Percentiles rank a stretch among this genome's conserved stretches.
phyloP scores from a whole-genome alignment of 2,329 filamentous ascomycete species.

The Aureobasidium melanogenum region DNA sequence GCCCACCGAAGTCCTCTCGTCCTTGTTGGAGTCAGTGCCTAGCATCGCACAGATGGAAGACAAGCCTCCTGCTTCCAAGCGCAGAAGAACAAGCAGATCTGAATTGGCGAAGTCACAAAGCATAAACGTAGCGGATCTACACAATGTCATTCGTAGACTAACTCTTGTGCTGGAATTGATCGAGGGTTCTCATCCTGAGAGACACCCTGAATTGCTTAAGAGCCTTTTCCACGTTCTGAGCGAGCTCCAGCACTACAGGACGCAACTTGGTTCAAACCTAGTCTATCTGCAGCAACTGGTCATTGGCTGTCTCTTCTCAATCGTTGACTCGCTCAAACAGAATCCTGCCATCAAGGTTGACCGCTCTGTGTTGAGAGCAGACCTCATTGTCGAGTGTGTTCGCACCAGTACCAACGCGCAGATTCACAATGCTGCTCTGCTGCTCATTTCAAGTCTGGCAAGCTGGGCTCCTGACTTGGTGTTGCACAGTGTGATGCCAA shows the following conservation, averaged over 20 bases:
- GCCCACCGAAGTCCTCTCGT: slow-evolving; percentile 60
- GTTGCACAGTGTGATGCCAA: slow-evolving; percentile 95
- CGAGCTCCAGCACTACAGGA: slow-evolving; percentile 76
- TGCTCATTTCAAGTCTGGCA: slow-evolving; percentile 80
- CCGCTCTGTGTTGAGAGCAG: slow-evolving; percentile 70
- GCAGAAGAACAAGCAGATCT: slow-evolving; percentile 67
- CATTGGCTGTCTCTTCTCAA: slow-evolving; percentile 70
- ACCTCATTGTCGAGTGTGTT: slow-evolving; percentile 88
- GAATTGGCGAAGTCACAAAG: slow-evolving; percentile 54
- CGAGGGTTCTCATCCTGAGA: slow-evolving; percentile 66
- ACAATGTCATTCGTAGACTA: slow-evolving; percentile 61
- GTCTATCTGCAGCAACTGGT: slow-evolving; percentile 84
- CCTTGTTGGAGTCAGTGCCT: slow-evolving; percentile 66
- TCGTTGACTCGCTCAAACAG: slow-evolving; percentile 60
- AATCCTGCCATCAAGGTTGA: slow-evolving; percentile 48
- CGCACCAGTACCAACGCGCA: slow-evolving; percentile 85
- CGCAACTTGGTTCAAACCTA: slow-evolving; percentile 73
- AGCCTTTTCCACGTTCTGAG: slow-evolving; percentile 77
- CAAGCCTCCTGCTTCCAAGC: slow-evolving; percentile 65
- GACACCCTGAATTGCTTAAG: slow-evolving; percentile 67
- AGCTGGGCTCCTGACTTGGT: slow-evolving; percentile 83
- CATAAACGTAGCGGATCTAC: slow-evolving; percentile 57
- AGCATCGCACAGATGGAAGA: slow-evolving; percentile 64
- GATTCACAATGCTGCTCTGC: slow-evolving; percentile 83
- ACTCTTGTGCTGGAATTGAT: slow-evolving; percentile 85